Percentiles rank a stretch among this genome's conserved stretches.
phyloP scores from a whole-genome alignment of 2,329 filamentous ascomycete species.

The Alternaria rosae region DNA sequence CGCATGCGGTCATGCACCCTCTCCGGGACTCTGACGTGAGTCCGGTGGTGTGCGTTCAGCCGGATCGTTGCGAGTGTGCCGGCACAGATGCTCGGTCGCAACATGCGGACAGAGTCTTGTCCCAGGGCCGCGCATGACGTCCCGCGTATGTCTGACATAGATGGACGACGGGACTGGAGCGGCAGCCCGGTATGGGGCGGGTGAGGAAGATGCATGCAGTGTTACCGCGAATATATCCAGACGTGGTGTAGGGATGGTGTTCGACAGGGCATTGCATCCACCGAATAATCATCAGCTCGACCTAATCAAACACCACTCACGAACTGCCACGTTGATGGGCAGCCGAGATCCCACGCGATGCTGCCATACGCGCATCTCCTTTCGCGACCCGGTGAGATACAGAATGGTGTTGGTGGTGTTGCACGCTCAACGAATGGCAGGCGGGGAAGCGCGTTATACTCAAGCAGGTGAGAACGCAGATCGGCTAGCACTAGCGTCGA shows the following conservation, averaged over 20 bases:
- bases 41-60: neutral
- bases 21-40: constrained; percentile 1
- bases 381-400: constrained; percentile 1
- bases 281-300: neutral
- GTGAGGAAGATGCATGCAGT: constrained; percentile 4
- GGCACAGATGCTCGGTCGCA: constrained; percentile 8
- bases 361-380: constrained; percentile 29
- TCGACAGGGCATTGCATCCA: neutral
- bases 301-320: neutral
- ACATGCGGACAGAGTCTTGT: neutral
- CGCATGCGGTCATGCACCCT: constrained; percentile 6
- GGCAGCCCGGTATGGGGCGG: constrained; percentile 8
- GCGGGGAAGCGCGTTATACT: neutral
- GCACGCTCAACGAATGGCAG: constrained; percentile 1
- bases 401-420: constrained; percentile 6
- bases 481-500: constrained; percentile 21
- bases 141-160: neutral
- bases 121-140: constrained; percentile 1
- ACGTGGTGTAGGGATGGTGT: neutral
- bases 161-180: constrained; percentile 4
- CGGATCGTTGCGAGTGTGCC: constrained; percentile 8
- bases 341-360: neutral
- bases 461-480: constrained; percentile 11
- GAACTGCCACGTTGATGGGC: constrained; percentile 24
- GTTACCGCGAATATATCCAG: neutral